A percentile compares a stretch with the other conserved stretches of the same genome.
phyloP scores from a whole-genome alignment of 768 basidiomycete genomes.

The Pleurotus platypus region DNA sequence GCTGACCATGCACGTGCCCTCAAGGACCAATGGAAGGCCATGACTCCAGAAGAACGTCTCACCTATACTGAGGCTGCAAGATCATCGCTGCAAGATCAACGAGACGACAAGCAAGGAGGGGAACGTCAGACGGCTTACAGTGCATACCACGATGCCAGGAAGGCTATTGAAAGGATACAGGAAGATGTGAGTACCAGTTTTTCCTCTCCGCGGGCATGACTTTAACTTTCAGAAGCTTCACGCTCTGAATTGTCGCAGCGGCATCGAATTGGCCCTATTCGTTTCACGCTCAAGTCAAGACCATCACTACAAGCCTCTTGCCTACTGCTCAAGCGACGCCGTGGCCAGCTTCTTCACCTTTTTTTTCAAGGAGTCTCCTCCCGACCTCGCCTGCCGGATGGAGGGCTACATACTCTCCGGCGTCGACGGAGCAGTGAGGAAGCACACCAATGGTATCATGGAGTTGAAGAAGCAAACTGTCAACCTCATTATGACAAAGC shows the following conservation, averaged over 20 bases:
- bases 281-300: not conserved
- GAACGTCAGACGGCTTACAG: not conserved
- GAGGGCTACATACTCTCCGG: slow-evolving; percentile 10
- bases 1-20: not conserved
- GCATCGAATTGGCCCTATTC: slow-evolving; percentile 6
- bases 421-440: slow-evolving; percentile 10
- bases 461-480: slow-evolving; percentile 1
- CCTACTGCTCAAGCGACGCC: not conserved
- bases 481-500: slow-evolving; percentile 1
- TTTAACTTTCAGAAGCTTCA: slow-evolving; percentile 3
- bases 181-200: slow-evolving; percentile 6
- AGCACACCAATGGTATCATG: not conserved
- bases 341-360: slow-evolving; percentile 5
- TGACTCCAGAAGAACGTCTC: slow-evolving; percentile 5
- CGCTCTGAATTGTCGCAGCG: slow-evolving; percentile 7
- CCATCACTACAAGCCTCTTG: not conserved
- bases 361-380: not conserved
- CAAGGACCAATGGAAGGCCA: slow-evolving; percentile 4
- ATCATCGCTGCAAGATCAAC: not conserved
- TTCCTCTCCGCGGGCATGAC: not conserved
- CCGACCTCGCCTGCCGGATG: slow-evolving; percentile 4
- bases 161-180: slow-evolving; percentile 1
- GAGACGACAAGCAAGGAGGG: slow-evolving; percentile 1
- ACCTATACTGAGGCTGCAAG: slow-evolving; percentile 1
- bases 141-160: slow-evolving; percentile 6